Percentiles rank a stretch among this genome's conserved stretches.
phyloP scores from a whole-genome alignment of 2,329 filamentous ascomycete genomes.

The Gnomoniopsis sp. region DNA sequence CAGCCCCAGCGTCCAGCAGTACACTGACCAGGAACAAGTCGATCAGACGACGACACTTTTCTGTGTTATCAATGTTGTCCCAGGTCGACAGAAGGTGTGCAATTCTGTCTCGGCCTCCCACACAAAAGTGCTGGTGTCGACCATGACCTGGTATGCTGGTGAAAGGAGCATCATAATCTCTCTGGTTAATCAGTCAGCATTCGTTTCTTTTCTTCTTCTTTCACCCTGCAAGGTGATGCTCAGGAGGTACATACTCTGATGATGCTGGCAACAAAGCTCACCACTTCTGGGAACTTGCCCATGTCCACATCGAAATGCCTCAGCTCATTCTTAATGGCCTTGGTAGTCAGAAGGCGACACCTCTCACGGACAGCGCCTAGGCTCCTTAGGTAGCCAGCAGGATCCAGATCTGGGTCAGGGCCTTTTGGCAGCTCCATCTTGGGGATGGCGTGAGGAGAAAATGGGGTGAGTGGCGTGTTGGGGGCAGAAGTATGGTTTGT shows the following conservation, averaged over 20 bases:
- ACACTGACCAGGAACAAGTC: constrained; percentile 80
- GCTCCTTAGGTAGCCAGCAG: constrained; percentile 86
- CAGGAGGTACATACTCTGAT: constrained; percentile 68
- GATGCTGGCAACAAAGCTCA: constrained; percentile 83
- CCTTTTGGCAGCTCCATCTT: constrained; percentile 79
- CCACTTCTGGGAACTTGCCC: constrained; percentile 77
- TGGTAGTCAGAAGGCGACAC: constrained; percentile 68
- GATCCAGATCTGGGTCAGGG: constrained; percentile 84
- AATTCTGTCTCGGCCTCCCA: constrained; percentile 73
- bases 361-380: constrained; percentile 84
- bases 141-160: constrained; percentile 77
- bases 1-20: constrained; percentile 82
- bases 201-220: background rate
- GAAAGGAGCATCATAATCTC: constrained; percentile 55
- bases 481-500: constrained; percentile 39
- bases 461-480: constrained; percentile 47
- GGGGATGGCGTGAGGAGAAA: constrained; percentile 55
- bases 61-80: constrained; percentile 64
- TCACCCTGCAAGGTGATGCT: background rate
- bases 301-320: constrained; percentile 88
- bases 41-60: constrained; percentile 71
- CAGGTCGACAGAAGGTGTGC: constrained; percentile 68
- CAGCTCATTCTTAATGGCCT: constrained; percentile 72
- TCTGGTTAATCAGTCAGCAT: constrained; percentile 28
- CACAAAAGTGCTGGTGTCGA: constrained; percentile 78